phyloP scores from a whole-genome alignment of 495 filamentous ascomycete genomes.

The Aspergillus sparsus region DNA sequence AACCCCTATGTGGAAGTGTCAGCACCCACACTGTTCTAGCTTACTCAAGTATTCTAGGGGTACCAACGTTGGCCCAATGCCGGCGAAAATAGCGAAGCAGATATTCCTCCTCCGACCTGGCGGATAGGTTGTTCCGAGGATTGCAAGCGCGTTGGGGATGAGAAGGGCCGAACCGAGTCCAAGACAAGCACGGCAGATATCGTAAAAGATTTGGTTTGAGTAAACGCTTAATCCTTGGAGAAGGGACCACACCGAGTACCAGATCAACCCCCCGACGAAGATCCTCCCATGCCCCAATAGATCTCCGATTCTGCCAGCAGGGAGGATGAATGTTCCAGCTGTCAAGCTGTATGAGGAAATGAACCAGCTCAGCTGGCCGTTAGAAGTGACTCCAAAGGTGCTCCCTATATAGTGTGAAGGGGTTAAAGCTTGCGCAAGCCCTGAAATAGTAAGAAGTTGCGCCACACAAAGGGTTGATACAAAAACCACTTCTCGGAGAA shows the following conservation, averaged over 20 bases:
- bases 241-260: not conserved
- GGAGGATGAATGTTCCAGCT: constrained; percentile 6
- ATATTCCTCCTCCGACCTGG: too few relatives aligned
- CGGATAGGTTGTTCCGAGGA: constrained; percentile 5
- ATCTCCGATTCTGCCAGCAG: constrained; percentile 2
- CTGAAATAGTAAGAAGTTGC: too few relatives aligned
- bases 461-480: too few relatives aligned
- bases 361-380: not conserved
- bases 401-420: too few relatives aligned
- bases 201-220: constrained; percentile 2
- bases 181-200: not conserved
- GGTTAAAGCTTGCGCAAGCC: too few relatives aligned
- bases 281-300: constrained; percentile 4
- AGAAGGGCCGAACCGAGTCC: constrained; percentile 4
- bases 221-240: constrained; percentile 3
- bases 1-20: too few relatives aligned
- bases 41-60: too few relatives aligned
- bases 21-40: too few relatives aligned
- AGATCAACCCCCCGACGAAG: constrained; percentile 7
- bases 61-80: too few relatives aligned
- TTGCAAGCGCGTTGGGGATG: constrained; percentile 11
- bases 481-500: too few relatives aligned
- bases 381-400: constrained; percentile 7
- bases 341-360: constrained; percentile 9
- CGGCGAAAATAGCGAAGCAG: too few relatives aligned